Base-by-base conservation (phyloP, 1,284 basidiomycete genomes). In the Rhodotorula sp. region DNA sequence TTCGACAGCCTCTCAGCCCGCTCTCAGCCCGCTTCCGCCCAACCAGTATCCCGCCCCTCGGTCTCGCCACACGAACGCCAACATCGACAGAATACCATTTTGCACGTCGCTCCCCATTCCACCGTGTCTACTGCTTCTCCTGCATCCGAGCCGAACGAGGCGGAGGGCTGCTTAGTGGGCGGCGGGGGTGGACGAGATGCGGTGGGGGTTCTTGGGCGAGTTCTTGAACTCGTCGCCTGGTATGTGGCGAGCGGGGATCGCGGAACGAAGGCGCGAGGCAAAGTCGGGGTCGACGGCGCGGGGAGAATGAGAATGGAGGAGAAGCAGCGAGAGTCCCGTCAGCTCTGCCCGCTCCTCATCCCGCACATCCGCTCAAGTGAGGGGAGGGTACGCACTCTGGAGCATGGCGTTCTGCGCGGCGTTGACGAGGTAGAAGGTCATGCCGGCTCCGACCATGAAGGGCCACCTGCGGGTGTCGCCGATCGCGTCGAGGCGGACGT, bases 371-470 rank as follows among this genome's bases (percentile, higher is more conserved):
- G 37, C 37, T 7, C 37, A 40, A 13, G 13, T 40, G 13, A 10
- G 15, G 26, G 11, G 28, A 2, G 2, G 28, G 18, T 8, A 69
- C 70, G 47, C 40, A 74, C 74, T 56, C 26, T 68, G 48, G 48
- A 76, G 65, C 74, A 76, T 76, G 34, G 62, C 71, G 34, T 55
- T 66, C 67, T 76, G 76, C n/a, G 69, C 69, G 22, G n/a, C 34
- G 50, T 70, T 68, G 50, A 77, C 74, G n/a, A 66, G 63, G 75
- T 75, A 76, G 71, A 77, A 76, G 62, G 75, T 76, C 67, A 77
- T 54, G 63, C 61, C 68, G 52, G 74, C 75, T 28, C 75, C 75
- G 61, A 67, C 70, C 37, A 77, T 65, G 75, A 77, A 77, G 18
- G 76, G 76, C 72, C 74, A 75, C 68, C 72, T 71, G 61, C 26